Evolutionary conservation across 805 yeast genomes (phyloP), one percentile per base, ranked within the genome.

Genomic region (Yarrowia hollandica): DNA sequence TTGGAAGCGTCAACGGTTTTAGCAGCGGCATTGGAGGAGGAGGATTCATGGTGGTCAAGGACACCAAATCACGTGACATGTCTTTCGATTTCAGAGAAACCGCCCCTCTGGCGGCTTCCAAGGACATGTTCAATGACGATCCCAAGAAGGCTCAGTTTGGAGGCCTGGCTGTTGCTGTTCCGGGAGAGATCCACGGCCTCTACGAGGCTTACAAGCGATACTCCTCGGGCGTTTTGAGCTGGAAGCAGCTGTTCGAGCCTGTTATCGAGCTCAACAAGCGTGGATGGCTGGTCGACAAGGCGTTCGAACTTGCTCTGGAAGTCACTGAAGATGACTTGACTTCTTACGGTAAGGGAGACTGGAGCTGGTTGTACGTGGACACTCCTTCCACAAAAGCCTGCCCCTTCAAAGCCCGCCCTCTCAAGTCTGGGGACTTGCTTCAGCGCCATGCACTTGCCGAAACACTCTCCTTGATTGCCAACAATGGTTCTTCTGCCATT

Each of bases 1-100:
- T 92, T 28, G 98, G 98, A 2, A 78, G 88, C 58, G 73, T 89
- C 19, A 88, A 88, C 68, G 84, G 90, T 63, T 89, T 86, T 74
- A 85, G 85, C 60, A 85, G 96, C 1, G 96, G 97, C 0, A 84
- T 92, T 39, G 97, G 97, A 7, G 98, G 98, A 4, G 98, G 99
- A 9, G 89, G 87, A 0, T 90, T 81, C 65, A 85, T 87, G 41
- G 79, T 83, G 0, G 77, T 82, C 4, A 59, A 74, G 14, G 68
- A 68, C 39, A 71, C 70, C 23, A 74, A 77, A 11, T 77, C 78
- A 7, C 77, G 78, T 1, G 80, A 85, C 1, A 63, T 85, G 2
- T 77, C 85, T 25, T 82, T 91, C 38, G 96, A 92, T 72, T 95
- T 94, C 26, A 77, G 99, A 62, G 99, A 92, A 69, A 82, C 80